phyloP scores from a whole-genome alignment of 148 eudicot species.

The Bassia scoparia region DNA sequence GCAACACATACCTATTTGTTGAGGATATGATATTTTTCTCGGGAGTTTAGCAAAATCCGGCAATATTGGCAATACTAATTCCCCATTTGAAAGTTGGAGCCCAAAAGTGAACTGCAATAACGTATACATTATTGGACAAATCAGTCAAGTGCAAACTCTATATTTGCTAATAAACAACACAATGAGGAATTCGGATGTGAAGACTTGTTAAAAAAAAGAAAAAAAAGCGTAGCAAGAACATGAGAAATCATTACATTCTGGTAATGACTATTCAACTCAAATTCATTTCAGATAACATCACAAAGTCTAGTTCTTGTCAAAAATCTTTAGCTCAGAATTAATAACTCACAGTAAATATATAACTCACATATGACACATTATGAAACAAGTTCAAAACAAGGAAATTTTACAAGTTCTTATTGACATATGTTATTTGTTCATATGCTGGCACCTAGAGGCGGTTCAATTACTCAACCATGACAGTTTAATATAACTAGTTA shows the following conservation, averaged over 20 bases:
- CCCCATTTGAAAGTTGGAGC: constrained; percentile 99
- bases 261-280: neutral
- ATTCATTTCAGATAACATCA: neutral
- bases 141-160: neutral
- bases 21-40: constrained; percentile 85
- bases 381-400: neutral
- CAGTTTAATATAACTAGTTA: neutral
- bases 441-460: neutral
- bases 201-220: neutral
- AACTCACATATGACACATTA: neutral
- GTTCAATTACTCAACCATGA: neutral
- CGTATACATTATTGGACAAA: constrained; percentile 1
- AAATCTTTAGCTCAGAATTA: neutral
- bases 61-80: constrained; percentile 90
- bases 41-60: constrained; percentile 83
- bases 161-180: neutral
- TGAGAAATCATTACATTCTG: neutral
- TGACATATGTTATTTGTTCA: neutral
- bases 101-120: constrained; percentile 89
- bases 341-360: neutral
- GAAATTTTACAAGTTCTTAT: neutral
- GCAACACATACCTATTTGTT: constrained; percentile 63
- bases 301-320: neutral
- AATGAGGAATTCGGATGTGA: neutral
- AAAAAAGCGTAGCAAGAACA: neutral